Evolutionary conservation across 371 early-diverging fungal genomes (phyloP).

Genomic region (Sporodiniella umbellata): DNA sequence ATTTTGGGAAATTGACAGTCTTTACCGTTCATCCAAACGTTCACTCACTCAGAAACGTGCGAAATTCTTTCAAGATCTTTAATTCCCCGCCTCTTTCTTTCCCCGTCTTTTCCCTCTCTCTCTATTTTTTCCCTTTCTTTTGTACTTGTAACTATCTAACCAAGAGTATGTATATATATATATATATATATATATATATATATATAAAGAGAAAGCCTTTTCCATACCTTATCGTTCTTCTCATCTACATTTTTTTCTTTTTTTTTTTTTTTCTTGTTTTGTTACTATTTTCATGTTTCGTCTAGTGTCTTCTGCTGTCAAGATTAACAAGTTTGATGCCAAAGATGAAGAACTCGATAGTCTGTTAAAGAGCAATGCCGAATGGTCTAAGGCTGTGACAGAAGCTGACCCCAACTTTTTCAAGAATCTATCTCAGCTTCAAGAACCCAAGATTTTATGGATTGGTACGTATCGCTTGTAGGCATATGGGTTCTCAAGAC

Average conservation of each 20-base stretch:
- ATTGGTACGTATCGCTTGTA: slow-evolving; percentile 62
- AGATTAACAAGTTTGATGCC: slow-evolving; percentile 23
- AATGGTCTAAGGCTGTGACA: slow-evolving; percentile 37
- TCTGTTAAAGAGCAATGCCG: slow-evolving; percentile 26
- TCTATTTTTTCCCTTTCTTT: background rate
- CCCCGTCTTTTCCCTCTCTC: background rate
- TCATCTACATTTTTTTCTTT: background rate
- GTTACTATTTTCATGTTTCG: background rate
- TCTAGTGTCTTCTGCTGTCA: background rate
- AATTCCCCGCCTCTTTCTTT: background rate
- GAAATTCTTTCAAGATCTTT: slow-evolving; percentile 1
- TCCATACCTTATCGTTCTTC: too few species aligned
- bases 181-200: too few species aligned
- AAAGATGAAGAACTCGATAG: slow-evolving; percentile 17
- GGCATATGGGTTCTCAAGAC: too few species aligned
- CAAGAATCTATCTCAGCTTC: slow-evolving; percentile 57
- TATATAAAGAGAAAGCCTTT: too few species aligned
- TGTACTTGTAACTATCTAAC: too few species aligned
- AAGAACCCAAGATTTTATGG: slow-evolving; percentile 89
- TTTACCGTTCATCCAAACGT: background rate
- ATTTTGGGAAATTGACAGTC: slow-evolving; percentile 73
- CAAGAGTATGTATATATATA: too few species aligned
- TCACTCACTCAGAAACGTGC: slow-evolving; percentile 1
- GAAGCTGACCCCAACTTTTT: slow-evolving; percentile 39
- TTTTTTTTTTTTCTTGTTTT: slow-evolving; percentile 4